Base-by-base conservation (phyloP, 176 grass and related monocot genomes). In the Rhipidocladum racemiflorum region DNA sequence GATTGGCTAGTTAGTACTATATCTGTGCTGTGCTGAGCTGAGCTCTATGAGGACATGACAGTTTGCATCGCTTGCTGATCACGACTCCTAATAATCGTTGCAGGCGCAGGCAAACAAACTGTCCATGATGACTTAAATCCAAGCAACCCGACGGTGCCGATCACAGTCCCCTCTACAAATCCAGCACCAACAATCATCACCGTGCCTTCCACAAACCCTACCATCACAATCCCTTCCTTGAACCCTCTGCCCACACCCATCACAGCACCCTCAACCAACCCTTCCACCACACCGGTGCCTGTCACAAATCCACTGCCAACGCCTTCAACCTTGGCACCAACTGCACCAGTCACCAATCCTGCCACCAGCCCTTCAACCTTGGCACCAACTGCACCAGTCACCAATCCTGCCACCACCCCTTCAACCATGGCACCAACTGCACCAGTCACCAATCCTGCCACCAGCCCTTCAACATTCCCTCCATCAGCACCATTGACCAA, bases 181-280 rank as follows among this genome's bases (percentile, higher is more conserved):
- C 83, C 87, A 70, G 1, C 83, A 0, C 87, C 87, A 28, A 72
- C 77, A 9, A 89, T 89, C 29, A 89, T 89, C 77, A 89, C 83
- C 0, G 87, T 89, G 65, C 87, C 87, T 12, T 86, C 89, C 38
- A 85, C 92, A 0, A 91, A 85, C 54, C 92, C 92, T 20, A 87
- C 92, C 73, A 61, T 94, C 77, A 87, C 87, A 29, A 72, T 91
- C 78, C 87, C 92, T 84, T 90, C 92, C 15, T 67, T 89, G 85
- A 89, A 91, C 72, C 86, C 92, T 74, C 46, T 94, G 15, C 84
- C 88, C 55, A 87, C 92, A 56, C 92, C 92, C 13, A 82, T 94
- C 72, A 84, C 79, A 34, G 60, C 49, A 11, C 86, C 86, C 43
- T 80, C 87, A 79, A 86, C 56, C 3, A 68, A 83, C 75, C 82